A percentile compares a stretch with the other conserved stretches of the same genome.
Conservation (phyloP, 176 grass and related monocot genomes). For the Oryza meyeriana region DNA sequence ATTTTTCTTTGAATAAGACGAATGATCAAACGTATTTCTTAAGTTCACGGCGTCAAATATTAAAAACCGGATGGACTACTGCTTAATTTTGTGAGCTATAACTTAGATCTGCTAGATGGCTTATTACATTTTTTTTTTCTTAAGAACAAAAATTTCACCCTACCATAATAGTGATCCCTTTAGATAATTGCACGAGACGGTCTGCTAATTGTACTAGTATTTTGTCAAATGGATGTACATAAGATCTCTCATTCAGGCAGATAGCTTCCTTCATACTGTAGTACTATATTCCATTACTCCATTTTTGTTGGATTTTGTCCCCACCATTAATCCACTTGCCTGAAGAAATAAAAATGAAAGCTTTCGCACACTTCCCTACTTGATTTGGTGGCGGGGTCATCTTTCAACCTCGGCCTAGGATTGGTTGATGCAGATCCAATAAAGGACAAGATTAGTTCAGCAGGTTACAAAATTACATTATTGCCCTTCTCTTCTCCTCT, state of each 20-base stretch:
- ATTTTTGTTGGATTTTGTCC: not conserved
- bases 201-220: not conserved
- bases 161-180: too few species aligned
- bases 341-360: not conserved
- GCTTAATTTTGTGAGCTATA: too few species aligned
- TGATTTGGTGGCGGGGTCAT: not conserved
- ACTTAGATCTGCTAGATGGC: too few species aligned
- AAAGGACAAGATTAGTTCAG: slow-evolving; percentile 10
- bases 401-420: not conserved
- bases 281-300: not conserved
- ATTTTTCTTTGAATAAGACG: too few species aligned
- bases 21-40: too few species aligned
- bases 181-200: too few species aligned
- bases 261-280: not conserved
- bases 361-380: not conserved
- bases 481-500: not conserved
- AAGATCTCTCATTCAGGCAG: not conserved
- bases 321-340: slow-evolving; percentile 5
- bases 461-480: not conserved
- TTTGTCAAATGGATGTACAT: not conserved
- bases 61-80: too few species aligned
- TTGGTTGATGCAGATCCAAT: slow-evolving; percentile 25
- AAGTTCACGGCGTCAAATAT: too few species aligned
- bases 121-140: too few species aligned
- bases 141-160: too few species aligned